Conservation (phyloP, 2,329 filamentous ascomycete genomes). For the Cladosporium sp. region DNA sequence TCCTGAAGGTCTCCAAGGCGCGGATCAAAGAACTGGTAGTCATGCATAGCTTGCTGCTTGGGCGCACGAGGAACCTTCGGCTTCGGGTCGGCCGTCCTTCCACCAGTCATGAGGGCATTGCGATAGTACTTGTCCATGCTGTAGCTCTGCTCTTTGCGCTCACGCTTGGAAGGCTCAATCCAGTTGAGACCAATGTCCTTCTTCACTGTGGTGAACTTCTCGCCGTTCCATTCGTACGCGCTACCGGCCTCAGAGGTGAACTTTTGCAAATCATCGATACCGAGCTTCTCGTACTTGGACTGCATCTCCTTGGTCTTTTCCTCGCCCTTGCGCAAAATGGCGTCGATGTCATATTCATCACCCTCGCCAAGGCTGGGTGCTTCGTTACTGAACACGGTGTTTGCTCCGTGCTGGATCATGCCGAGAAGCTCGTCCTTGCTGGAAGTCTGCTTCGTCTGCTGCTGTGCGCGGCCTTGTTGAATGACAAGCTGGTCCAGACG, state of each 20-base stretch:
- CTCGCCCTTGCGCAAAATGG: constrained; percentile 80
- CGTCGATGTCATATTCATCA: constrained; percentile 83
- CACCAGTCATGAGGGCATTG: constrained; percentile 77
- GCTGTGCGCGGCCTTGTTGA: constrained; percentile 91
- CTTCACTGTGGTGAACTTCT: constrained; percentile 79
- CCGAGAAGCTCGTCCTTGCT: constrained; percentile 93
- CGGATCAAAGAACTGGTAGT: constrained; percentile 94
- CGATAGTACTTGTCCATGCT: constrained; percentile 99
- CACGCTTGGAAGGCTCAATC: constrained; percentile 98
- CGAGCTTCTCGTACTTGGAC: constrained; percentile 91
- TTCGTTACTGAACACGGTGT: constrained; percentile 74
- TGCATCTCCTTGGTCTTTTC: constrained; percentile 84
- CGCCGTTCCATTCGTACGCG: constrained; percentile 97
- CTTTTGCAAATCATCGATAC: constrained; percentile 94
- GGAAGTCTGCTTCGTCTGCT: constrained; percentile 81
- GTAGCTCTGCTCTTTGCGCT: constrained; percentile 96
- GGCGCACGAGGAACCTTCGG: constrained; percentile 93
- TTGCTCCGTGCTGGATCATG: constrained; percentile 99
- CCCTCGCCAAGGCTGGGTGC: constrained; percentile 46
- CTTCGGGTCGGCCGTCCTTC: constrained; percentile 75
- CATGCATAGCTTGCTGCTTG: constrained; percentile 85
- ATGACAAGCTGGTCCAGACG: constrained; percentile 96
- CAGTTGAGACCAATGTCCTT: constrained; percentile 89
- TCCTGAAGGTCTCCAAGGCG: constrained; percentile 85
- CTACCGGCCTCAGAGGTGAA: constrained; percentile 79